phyloP scores from a whole-genome alignment of 768 basidiomycete species.

The Naganishia friedmannii region DNA sequence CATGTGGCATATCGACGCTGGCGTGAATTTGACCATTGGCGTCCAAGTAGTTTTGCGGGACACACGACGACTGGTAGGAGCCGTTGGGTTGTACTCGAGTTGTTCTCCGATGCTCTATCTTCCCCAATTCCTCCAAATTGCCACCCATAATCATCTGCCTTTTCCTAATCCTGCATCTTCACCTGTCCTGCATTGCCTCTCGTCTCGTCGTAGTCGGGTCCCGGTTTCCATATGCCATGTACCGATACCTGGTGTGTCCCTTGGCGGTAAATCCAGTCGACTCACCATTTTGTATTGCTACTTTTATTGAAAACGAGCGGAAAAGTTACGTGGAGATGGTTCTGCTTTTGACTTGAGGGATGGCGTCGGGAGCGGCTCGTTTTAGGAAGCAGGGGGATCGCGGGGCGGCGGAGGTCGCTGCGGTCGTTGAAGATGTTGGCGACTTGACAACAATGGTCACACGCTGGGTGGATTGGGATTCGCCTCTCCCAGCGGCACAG shows the following conservation, averaged over 20 bases:
- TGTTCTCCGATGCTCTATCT: too few relatives aligned
- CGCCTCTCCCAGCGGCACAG: background rate
- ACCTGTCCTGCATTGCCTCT: background rate
- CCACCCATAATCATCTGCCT: background rate
- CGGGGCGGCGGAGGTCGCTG: too few relatives aligned
- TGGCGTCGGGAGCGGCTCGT: conserved; percentile 25
- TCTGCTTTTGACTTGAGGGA: conserved; percentile 26
- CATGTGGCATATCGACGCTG: background rate
- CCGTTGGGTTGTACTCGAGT: background rate
- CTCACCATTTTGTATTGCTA: conserved; percentile 25
- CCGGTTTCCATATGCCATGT: conserved; percentile 13
- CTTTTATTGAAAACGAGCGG: conserved; percentile 27
- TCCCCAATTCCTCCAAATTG: background rate
- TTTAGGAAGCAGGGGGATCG: background rate
- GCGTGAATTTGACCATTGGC: background rate
- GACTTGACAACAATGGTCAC: background rate
- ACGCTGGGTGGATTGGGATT: background rate
- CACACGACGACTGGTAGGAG: background rate
- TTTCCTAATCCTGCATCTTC: background rate
- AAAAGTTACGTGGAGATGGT: conserved; percentile 26
- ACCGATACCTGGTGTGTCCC: background rate
- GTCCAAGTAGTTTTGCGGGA: background rate
- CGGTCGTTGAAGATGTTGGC: background rate
- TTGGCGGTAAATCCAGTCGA: background rate
- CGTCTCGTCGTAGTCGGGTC: background rate